These are phyloP conservation scores for Phytopythium aichiense DNA, from an alignment of 352 stramenopile genomes.

Conservation along the genomic window DNA sequence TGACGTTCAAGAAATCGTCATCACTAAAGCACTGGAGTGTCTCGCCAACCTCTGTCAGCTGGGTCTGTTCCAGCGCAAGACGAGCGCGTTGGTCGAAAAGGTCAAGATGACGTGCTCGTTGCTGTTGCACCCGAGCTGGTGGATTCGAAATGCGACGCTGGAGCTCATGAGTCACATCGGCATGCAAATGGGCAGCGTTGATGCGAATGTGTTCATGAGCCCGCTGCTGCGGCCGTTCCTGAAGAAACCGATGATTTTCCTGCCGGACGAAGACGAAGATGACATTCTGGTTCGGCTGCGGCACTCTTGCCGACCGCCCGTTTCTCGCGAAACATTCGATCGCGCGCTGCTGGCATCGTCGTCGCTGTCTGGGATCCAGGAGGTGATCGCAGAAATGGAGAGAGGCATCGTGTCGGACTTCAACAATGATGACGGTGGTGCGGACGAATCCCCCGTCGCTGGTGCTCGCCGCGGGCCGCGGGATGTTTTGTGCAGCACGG, in stretches of 20 bases:
- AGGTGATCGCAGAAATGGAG: constrained; percentile 58
- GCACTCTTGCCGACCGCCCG: constrained; percentile 58
- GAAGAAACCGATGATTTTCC: constrained; percentile 76
- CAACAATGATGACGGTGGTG: not conserved
- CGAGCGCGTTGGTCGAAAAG: constrained; percentile 79
- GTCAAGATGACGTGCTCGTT: constrained; percentile 79
- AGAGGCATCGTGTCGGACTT: constrained; percentile 14
- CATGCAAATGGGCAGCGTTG: constrained; percentile 83
- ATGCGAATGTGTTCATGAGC: constrained; percentile 91
- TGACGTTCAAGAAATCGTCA: constrained; percentile 95
- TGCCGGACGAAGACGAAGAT: constrained; percentile 52
- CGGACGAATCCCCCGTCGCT: not conserved
- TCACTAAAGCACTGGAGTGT: constrained; percentile 91
- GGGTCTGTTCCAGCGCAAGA: constrained; percentile 88
- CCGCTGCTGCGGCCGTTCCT: constrained; percentile 89
- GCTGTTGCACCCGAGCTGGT: constrained; percentile 86
- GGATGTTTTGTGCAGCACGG: constrained; percentile 57
- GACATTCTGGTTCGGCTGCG: constrained; percentile 52
- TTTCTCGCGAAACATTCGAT: constrained; percentile 85
- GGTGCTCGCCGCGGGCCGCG: constrained; percentile 20
- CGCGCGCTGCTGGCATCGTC: constrained; percentile 66
- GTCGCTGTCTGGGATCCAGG: constrained; percentile 34
- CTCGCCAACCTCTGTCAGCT: constrained; percentile 89
- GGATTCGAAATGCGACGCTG: constrained; percentile 80
- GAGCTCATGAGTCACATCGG: constrained; percentile 87